Percentiles rank a stretch among this genome's conserved stretches.
These are phyloP conservation scores for Chernovozyma sophiae-reginae DNA, from an alignment of 1,139 yeast species.

Conservation along the genomic window DNA sequence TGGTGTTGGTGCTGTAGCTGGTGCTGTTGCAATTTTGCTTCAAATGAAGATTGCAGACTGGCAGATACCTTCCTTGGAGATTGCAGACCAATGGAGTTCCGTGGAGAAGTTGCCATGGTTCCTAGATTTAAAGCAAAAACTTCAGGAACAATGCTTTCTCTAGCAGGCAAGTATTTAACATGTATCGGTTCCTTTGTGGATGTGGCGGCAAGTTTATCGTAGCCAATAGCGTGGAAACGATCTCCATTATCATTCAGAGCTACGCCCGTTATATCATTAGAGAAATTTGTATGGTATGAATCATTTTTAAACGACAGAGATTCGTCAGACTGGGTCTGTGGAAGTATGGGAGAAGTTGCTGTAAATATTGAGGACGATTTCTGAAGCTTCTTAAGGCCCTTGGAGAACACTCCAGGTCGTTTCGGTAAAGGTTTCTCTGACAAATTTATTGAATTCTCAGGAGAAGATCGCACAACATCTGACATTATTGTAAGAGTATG, in stretches of 20 bases:
- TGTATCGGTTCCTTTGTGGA: constrained; percentile 25
- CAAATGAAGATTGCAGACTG: constrained; percentile 14
- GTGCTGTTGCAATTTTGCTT: background rate
- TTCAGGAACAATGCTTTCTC: constrained; percentile 3
- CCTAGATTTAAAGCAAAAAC: background rate
- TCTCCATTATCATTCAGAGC: constrained; percentile 4
- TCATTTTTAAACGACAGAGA: background rate
- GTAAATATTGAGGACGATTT: constrained; percentile 14
- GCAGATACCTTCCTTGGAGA: constrained; percentile 14
- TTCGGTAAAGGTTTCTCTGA: constrained; percentile 7
- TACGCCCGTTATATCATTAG: background rate
- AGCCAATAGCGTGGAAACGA: constrained; percentile 33
- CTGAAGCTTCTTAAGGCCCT: constrained; percentile 16
- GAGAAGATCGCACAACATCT: background rate
- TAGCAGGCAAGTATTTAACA: constrained; percentile 26
- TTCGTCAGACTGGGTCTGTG: background rate
- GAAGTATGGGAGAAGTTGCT: constrained; percentile 4
- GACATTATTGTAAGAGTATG: too few relatives aligned
- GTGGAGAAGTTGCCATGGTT: constrained; percentile 1
- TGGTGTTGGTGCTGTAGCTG: constrained; percentile 1
- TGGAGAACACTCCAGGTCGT: constrained; percentile 12
- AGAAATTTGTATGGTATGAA: background rate
- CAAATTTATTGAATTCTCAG: background rate
- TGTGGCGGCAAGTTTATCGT: constrained; percentile 21
- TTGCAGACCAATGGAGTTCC: constrained; percentile 1